phyloP scores from a whole-genome alignment of 345 rosid genomes.

The Cardamine chenopodiifolia region DNA sequence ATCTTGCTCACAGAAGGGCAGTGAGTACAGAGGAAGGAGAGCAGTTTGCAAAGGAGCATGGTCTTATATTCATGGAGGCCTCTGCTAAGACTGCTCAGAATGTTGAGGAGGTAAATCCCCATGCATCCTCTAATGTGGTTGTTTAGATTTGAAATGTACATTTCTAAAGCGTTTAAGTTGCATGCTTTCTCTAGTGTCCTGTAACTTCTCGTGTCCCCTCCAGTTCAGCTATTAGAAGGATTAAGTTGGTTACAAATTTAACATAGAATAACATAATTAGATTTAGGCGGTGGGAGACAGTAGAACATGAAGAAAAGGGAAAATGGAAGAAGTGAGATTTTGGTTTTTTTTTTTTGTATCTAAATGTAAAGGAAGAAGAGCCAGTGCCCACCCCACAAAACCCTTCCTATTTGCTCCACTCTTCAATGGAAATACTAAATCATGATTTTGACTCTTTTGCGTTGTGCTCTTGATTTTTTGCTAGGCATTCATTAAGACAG shows the following conservation, averaged over 20 bases:
- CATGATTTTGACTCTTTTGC: neutral
- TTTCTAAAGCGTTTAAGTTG: neutral
- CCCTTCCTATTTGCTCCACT: neutral
- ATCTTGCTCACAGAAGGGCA: conserved; percentile 96
- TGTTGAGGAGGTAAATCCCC: conserved; percentile 76
- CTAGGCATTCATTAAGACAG: conserved; percentile 94
- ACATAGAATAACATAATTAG: conserved; percentile 1
- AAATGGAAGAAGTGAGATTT: neutral
- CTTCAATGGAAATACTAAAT: neutral
- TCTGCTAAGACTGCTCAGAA: conserved; percentile 99
- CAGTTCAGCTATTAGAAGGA: neutral
- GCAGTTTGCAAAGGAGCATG: conserved; percentile 95
- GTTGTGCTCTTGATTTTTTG: conserved; percentile 19
- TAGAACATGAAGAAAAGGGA: neutral
- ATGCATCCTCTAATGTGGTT: conserved; percentile 3
- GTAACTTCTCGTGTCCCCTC: neutral
- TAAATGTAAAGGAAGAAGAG: neutral
- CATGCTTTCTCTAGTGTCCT: conserved; percentile 16
- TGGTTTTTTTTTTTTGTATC: neutral
- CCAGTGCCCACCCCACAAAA: neutral
- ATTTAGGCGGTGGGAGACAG: neutral
- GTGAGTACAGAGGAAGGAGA: conserved; percentile 96
- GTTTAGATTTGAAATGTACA: neutral
- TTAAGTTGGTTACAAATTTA: neutral
- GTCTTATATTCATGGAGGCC: conserved; percentile 97